These are phyloP conservation scores for Oryza officinalis DNA, from an alignment of 176 grass and related monocot species.

Conservation along the genomic window DNA sequence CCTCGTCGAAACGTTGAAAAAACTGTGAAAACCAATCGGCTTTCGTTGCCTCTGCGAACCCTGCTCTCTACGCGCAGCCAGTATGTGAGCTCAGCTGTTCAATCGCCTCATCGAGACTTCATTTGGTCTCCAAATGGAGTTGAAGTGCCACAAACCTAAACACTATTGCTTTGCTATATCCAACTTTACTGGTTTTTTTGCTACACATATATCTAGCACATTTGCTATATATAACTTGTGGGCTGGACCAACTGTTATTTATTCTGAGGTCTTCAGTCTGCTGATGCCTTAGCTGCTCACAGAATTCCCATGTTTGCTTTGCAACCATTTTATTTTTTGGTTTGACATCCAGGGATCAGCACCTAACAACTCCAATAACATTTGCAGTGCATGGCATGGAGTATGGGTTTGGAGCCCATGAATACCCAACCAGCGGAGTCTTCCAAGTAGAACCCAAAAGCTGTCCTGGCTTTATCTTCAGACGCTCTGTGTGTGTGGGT, in stretches of 20 bases:
- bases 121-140: neutral
- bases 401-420: slow-evolving; percentile 89
- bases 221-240: neutral
- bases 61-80: too few species aligned
- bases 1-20: neutral
- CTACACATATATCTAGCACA: neutral
- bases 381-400: slow-evolving; percentile 86
- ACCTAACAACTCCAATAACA: neutral
- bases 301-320: neutral
- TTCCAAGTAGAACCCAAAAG: slow-evolving; percentile 87
- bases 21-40: too few species aligned
- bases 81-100: neutral
- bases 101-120: neutral
- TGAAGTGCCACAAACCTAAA: neutral
- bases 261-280: neutral
- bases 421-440: slow-evolving; percentile 77
- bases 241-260: neutral
- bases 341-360: neutral
- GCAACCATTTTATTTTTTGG: neutral
- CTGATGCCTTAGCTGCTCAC: neutral
- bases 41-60: neutral
- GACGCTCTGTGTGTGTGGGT: slow-evolving; percentile 71
- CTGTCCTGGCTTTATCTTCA: slow-evolving; percentile 85
- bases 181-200: neutral
- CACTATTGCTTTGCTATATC: neutral